phyloP scores from a whole-genome alignment of 306 rosid genomes.

The Fragaria ananassa region DNA sequence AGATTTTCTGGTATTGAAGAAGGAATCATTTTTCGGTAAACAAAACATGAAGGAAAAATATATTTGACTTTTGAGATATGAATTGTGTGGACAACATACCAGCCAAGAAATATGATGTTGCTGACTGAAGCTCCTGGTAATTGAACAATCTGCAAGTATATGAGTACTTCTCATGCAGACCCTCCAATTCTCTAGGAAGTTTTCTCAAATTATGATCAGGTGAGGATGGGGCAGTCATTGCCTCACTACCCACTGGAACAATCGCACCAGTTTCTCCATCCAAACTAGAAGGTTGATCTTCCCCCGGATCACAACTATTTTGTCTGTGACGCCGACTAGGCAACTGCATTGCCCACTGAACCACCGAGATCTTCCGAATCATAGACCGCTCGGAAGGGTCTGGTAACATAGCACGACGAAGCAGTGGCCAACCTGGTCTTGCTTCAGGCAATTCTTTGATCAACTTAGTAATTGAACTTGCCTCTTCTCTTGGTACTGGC shows the following conservation, averaged over 20 bases:
- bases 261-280: slow-evolving; percentile 71
- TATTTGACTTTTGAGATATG: slow-evolving; percentile 16
- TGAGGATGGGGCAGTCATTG: slow-evolving; percentile 31
- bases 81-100: slow-evolving; percentile 44
- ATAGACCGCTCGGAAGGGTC: slow-evolving; percentile 29
- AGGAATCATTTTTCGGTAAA: background rate
- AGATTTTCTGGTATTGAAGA: slow-evolving; percentile 62
- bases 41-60: background rate
- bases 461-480: slow-evolving; percentile 33
- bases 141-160: slow-evolving; percentile 72
- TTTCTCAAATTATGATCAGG: slow-evolving; percentile 33
- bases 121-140: slow-evolving; percentile 67
- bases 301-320: slow-evolving; percentile 27
- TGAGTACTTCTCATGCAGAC: slow-evolving; percentile 77
- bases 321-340: slow-evolving; percentile 51
- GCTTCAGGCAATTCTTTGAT: slow-evolving; percentile 44
- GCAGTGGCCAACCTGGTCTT: slow-evolving; percentile 96
- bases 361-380: slow-evolving; percentile 61
- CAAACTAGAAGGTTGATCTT: slow-evolving; percentile 37
- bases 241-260: slow-evolving; percentile 54
- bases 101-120: slow-evolving; percentile 76
- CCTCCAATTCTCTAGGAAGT: slow-evolving; percentile 68
- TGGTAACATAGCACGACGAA: slow-evolving; percentile 39
- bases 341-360: slow-evolving; percentile 94
- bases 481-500: slow-evolving; percentile 47